Base-by-base conservation (phyloP, 371 early-diverging fungal genomes). In the Mucor sp. region DNA sequence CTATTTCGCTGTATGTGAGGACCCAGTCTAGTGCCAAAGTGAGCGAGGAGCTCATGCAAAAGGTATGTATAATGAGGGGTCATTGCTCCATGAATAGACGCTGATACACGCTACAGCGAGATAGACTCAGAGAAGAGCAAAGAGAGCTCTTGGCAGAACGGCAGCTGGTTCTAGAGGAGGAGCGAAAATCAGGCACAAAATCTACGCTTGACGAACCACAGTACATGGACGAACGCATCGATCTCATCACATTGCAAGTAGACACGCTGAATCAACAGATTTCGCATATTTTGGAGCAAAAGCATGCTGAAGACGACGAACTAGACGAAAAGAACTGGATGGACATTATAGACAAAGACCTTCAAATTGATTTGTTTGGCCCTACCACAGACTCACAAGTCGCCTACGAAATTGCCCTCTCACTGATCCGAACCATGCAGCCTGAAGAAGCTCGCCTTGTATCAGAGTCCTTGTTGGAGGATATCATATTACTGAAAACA, bases 171-270 rank as follows among this genome's bases (percentile, higher is more conserved):
- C 81, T 92, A 4, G 64, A 68, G 21, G 86, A 85, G n/a, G 83
- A 82, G 65, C 65, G 74, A 39, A 83, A 80, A 72, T 80, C 44
- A 59, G 55, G 70, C 67, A 57, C 58, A 71, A 69, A 21, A 32
- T 72, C 37, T 9, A 66, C 83, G 63, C 69, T 77, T 0, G 67
- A 82, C 7, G 72, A 79, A 19, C 76, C 80, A 5, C 78, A 78
- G 39, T 91, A 93, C 74, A 91, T 93, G 91, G 92, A 94, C 65
- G 94, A 94, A 48, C 89, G 93, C 5, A 84, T 96, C 32, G 89
- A 75, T 48, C 33, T 66, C 6, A 78, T 79, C 14, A 79, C 76
- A 8, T 12, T 72, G 4, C 66, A 78, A 28, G 27, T 77, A 6
- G 76, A 79, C 39, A 63, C 60, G 6, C 41, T 77, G 3, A 65